Base-by-base conservation (phyloP, 768 basidiomycete species). In the Trametopsis cervina region DNA sequence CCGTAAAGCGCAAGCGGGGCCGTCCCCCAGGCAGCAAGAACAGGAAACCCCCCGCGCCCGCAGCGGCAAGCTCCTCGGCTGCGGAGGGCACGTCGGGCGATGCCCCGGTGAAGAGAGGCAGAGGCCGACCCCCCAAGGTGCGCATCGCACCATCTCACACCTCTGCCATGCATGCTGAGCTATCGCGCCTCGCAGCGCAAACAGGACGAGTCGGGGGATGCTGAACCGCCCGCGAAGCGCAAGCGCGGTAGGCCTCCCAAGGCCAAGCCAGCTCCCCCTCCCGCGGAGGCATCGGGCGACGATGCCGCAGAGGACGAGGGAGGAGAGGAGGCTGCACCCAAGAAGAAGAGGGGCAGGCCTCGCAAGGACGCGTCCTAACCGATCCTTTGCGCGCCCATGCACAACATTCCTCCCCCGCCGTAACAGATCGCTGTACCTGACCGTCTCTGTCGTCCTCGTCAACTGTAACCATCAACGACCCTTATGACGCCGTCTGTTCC, bases 1-100 rank as follows among this genome's bases (percentile, higher is more conserved):
- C 54, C 29, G 59, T 66, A 50, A 93, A 90, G 71, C 82, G 91
- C 59, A 81, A 87, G 60, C 78, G 92, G 40, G 92, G 92, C 46
- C 81, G 92, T 55, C 92, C 92, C 52, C 89, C 84, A 65, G 91
- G 91, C 58, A 89, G 86, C 67, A 93, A 88, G 71, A 80, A 80
- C 67, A 80, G 78, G 71, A 77, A 75, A 60, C 64, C 62, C 55
- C 60, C 63, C 62, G 68, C 60, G 51, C 54, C 66, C 33, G 56
- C 65, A 47, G 56, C 61, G 1, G 59, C 62, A 11, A 33, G 65
- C 13, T 7, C 51, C 39, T 42, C 51, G 18, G 33, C 51, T 23
- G 51, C 22, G 18, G 54, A 66, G 15, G 53, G 52, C 23, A 53
- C 60, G 44, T 54, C 57, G n/a, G 54, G 50, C 40, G 56, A 57